Evolutionary conservation across 208 protist genomes (phyloP).

Genomic region (Histomonas meleagridis): DNA sequence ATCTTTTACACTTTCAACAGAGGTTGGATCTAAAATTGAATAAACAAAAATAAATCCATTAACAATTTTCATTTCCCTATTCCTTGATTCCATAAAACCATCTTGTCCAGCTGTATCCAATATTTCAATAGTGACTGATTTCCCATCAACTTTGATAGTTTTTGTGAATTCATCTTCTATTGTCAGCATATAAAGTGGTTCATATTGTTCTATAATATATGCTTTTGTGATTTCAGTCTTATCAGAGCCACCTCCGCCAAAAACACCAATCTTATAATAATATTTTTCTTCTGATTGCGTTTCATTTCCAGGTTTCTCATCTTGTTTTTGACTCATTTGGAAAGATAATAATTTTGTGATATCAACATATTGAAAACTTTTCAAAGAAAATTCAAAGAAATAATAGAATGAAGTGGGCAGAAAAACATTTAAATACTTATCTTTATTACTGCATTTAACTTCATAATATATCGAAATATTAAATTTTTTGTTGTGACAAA

Average conservation of each 20-base stretch:
- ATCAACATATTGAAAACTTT: no score
- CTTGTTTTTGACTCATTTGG: no score
- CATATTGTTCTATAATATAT: not conserved
- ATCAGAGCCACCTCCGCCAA: not conserved
- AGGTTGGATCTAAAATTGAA: not conserved
- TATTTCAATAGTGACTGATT: not conserved
- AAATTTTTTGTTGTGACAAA: no score
- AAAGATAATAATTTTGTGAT: no score
- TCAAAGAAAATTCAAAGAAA: no score
- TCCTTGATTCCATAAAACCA: not conserved
- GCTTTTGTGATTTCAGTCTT: not conserved
- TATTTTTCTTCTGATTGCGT: no score
- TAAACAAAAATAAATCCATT: not conserved
- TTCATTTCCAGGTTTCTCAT: no score
- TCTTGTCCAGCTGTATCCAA: constrained; percentile 27
- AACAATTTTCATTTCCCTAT: not conserved
- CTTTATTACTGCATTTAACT: no score
- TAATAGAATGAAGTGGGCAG: no score
- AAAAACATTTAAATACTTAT: no score
- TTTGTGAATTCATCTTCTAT: constrained; percentile 24
- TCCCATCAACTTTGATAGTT: not conserved
- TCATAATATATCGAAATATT: no score
- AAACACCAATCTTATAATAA: no score
- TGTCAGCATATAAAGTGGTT: not conserved
- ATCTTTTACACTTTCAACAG: not conserved